These are phyloP conservation scores for Cocos nucifera DNA, from an alignment of 176 grass and related monocot species.

Conservation along the genomic window DNA sequence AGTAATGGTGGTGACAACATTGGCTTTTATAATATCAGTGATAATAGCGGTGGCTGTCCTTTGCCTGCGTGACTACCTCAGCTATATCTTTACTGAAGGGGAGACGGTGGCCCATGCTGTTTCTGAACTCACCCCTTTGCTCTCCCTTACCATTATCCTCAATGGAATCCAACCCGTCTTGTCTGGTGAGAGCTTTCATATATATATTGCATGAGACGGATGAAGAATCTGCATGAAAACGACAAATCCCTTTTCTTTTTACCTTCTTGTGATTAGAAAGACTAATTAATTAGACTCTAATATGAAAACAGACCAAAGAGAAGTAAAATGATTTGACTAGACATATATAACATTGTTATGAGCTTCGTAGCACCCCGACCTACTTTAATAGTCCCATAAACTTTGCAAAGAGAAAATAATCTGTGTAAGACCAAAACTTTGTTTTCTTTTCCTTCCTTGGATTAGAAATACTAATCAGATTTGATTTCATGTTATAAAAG, in stretches of 20 bases:
- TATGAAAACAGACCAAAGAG: no score
- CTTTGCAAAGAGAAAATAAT: no score
- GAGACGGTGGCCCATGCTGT: slow-evolving; percentile 34
- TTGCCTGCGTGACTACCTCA: slow-evolving; percentile 29
- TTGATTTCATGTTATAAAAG: slow-evolving; percentile 2
- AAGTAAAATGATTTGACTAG: no score
- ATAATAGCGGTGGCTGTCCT: slow-evolving; percentile 22
- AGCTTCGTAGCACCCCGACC: no score
- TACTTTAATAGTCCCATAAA: no score
- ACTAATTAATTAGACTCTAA: no score
- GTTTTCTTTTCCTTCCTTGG: not conserved
- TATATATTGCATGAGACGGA: no score
- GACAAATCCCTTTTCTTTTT: no score
- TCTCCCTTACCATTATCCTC: slow-evolving; percentile 44
- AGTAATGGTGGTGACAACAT: slow-evolving; percentile 24
- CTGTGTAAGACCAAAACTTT: no score
- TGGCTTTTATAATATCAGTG: slow-evolving; percentile 26
- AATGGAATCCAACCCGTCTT: slow-evolving; percentile 58
- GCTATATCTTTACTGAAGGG: slow-evolving; percentile 52
- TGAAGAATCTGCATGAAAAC: no score
- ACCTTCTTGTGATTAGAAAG: no score
- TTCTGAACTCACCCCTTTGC: slow-evolving; percentile 44
- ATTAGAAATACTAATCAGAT: not conserved
- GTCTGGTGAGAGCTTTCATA: slow-evolving; percentile 27
- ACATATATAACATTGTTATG: no score